These are phyloP conservation scores for Proliferodiscus dingleyae DNA, from an alignment of 2,329 filamentous ascomycete genomes.

Conservation along the genomic window DNA sequence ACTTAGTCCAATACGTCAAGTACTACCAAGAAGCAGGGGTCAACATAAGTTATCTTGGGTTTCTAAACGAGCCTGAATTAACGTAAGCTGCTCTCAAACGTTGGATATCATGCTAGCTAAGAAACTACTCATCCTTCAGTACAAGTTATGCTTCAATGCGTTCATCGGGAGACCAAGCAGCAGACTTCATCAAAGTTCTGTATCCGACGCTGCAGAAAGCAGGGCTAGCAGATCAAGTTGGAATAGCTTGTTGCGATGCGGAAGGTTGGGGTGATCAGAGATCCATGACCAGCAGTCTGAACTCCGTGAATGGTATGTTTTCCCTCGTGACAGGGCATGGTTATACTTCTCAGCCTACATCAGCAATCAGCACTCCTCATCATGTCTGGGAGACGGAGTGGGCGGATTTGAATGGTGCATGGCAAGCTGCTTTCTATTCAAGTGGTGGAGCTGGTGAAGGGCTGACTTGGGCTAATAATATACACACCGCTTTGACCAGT, in stretches of 20 bases:
- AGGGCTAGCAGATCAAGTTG: conserved; percentile 31
- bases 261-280: conserved; percentile 37
- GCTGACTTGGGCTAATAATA: conserved; percentile 50
- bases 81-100: neutral
- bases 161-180: conserved; percentile 42
- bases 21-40: conserved; percentile 38
- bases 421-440: conserved; percentile 42
- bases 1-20: conserved; percentile 43
- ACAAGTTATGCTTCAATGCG: conserved; percentile 43
- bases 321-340: conserved; percentile 37
- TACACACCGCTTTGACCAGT: conserved; percentile 44
- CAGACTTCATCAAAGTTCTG: conserved; percentile 45
- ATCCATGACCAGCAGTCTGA: conserved; percentile 31
- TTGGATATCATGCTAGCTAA: neutral
- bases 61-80: conserved; percentile 42
- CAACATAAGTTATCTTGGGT: conserved; percentile 37
- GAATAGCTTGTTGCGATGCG: conserved; percentile 27
- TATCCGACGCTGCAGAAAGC: conserved; percentile 34
- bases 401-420: conserved; percentile 34
- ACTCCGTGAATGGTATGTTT: conserved; percentile 34
- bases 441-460: conserved; percentile 44
- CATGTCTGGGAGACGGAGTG: conserved; percentile 47
- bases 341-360: conserved; percentile 36
- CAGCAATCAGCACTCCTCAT: conserved; percentile 36
- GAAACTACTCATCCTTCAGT: conserved; percentile 3